A percentile compares a stretch with the other conserved stretches of the same genome.
Conservation (phyloP, 805 yeast genomes). For the Ogataea degrootiae region DNA sequence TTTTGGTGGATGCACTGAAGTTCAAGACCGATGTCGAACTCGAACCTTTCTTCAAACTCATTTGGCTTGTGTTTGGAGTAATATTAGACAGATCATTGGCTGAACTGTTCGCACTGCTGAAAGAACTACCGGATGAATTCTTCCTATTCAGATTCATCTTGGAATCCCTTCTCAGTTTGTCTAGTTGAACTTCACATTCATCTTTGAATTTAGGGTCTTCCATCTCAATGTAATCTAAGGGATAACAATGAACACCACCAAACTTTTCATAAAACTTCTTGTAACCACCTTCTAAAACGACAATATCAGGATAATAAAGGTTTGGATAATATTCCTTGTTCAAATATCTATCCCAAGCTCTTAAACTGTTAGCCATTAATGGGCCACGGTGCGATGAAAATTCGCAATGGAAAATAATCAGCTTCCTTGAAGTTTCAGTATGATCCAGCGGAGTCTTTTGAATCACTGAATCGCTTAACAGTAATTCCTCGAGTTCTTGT, state of each 20-base stretch:
- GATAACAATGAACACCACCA: constrained; percentile 53
- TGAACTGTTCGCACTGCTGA: not conserved
- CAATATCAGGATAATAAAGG: constrained; percentile 82
- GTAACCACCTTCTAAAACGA: constrained; percentile 89
- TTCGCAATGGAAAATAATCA: constrained; percentile 90
- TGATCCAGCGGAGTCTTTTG: constrained; percentile 20
- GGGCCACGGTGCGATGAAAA: constrained; percentile 95
- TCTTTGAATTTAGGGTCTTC: constrained; percentile 51
- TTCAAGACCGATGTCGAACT: constrained; percentile 19
- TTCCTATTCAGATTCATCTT: constrained; percentile 26
- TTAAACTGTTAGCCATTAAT: constrained; percentile 76
- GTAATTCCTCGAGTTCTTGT: constrained; percentile 56
- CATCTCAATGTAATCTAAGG: constrained; percentile 85
- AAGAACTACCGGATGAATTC: constrained; percentile 15
- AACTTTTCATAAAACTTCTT: constrained; percentile 62
- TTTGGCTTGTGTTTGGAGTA: not conserved
- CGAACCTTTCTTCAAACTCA: constrained; percentile 13
- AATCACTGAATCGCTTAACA: constrained; percentile 31
- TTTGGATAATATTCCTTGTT: constrained; percentile 76
- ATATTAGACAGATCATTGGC: constrained; percentile 6
- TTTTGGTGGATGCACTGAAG: constrained; percentile 18
- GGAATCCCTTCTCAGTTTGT: constrained; percentile 34
- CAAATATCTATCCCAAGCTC: constrained; percentile 74
- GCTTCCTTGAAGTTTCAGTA: constrained; percentile 28
- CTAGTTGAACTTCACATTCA: constrained; percentile 39